These are phyloP conservation scores for Ophiostoma ulmi DNA, from an alignment of 2,329 filamentous ascomycete species.

Conservation along the genomic window DNA sequence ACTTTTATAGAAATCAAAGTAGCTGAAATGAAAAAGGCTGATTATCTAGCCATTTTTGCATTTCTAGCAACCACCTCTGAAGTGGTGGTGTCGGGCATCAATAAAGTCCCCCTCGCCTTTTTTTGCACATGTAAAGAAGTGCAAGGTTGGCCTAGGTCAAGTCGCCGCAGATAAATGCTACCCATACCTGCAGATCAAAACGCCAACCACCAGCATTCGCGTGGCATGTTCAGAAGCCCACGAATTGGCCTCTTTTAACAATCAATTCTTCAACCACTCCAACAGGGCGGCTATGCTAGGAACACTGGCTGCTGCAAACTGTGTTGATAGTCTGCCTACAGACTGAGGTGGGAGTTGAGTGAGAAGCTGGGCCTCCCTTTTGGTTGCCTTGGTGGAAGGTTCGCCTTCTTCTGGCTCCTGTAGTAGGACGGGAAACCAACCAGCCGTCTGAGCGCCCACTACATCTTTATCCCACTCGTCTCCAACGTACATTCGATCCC, in stretches of 20 bases:
- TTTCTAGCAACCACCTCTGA: too few relatives aligned
- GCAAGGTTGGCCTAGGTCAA: too few relatives aligned
- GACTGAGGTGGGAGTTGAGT: neutral
- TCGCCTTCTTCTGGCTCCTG: neutral
- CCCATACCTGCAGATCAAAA: too few relatives aligned
- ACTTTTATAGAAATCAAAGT: too few relatives aligned
- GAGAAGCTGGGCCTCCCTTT: neutral
- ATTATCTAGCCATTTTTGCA: too few relatives aligned
- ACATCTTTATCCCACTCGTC: constrained; percentile 27
- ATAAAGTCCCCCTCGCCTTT: too few relatives aligned
- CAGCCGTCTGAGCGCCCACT: constrained; percentile 21
- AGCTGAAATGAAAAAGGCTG: too few relatives aligned
- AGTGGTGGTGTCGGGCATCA: too few relatives aligned
- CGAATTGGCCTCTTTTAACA: neutral
- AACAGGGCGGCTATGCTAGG: constrained; percentile 16
- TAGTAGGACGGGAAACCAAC: constrained; percentile 25
- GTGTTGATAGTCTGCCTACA: neutral
- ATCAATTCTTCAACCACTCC: constrained; percentile 12
- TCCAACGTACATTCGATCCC: constrained; percentile 27
- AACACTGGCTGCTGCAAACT: neutral
- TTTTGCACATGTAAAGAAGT: too few relatives aligned
- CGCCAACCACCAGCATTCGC: too few relatives aligned
- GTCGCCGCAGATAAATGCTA: too few relatives aligned
- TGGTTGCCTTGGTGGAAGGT: neutral
- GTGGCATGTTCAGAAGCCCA: neutral